phyloP scores from a whole-genome alignment of 2,329 filamentous ascomycete genomes.

The Aspergillus oerlinghausenensis region DNA sequence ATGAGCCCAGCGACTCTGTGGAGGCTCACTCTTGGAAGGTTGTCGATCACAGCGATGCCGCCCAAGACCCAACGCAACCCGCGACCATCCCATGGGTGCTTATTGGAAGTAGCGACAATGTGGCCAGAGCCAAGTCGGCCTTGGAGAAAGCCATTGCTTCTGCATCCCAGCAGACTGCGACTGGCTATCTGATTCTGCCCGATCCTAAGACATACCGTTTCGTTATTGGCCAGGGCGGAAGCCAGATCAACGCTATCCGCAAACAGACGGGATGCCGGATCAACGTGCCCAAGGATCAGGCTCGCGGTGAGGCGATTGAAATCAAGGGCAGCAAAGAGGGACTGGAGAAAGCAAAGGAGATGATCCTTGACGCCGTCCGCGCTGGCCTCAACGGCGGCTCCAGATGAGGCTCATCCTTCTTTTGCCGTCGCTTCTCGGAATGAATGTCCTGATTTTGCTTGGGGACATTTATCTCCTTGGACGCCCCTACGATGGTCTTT shows the following conservation, averaged over 20 bases:
- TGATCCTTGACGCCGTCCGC: constrained; percentile 79
- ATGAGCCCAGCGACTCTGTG: constrained; percentile 62
- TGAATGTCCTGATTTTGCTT: not conserved
- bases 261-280: constrained; percentile 91
- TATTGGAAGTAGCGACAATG: constrained; percentile 69
- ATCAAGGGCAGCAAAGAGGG: constrained; percentile 75
- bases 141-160: constrained; percentile 69
- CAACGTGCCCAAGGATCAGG: constrained; percentile 80
- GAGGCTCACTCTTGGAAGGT: constrained; percentile 80
- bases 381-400: constrained; percentile 27
- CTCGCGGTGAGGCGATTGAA: constrained; percentile 76
- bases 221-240: constrained; percentile 83
- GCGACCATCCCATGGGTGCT: constrained; percentile 75
- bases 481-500: not conserved
- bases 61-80: constrained; percentile 26
- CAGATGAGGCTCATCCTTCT: constrained; percentile 11
- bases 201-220: constrained; percentile 86
- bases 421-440: not conserved
- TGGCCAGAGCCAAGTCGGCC: constrained; percentile 73
- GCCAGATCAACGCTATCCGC: constrained; percentile 87
- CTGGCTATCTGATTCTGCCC: constrained; percentile 82
- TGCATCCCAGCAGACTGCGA: constrained; percentile 50
- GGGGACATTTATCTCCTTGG: not conserved
- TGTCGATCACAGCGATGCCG: constrained; percentile 49
- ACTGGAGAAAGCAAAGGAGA: constrained; percentile 78